Conservation (phyloP, 2,329 filamentous ascomycete species). For the Diplodia intermedia region DNA sequence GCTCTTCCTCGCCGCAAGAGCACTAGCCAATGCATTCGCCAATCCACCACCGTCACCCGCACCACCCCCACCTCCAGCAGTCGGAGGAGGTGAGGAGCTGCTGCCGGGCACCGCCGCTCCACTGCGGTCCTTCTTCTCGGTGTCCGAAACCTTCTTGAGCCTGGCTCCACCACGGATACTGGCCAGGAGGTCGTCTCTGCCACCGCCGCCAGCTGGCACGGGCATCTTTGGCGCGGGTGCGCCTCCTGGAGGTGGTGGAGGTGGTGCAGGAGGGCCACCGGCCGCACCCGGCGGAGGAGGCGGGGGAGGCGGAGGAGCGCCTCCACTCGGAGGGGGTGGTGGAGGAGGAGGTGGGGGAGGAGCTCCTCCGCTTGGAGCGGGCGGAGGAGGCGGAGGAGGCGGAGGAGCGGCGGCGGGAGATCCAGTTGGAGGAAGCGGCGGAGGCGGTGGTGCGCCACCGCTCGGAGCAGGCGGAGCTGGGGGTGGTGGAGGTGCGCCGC, state of each 20-base stretch:
- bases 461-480: slow-evolving; percentile 37
- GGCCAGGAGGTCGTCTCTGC: slow-evolving; percentile 68
- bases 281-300: slow-evolving; percentile 40
- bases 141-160: slow-evolving; percentile 77
- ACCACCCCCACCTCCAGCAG: slow-evolving; percentile 54
- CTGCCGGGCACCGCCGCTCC: slow-evolving; percentile 64
- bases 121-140: slow-evolving; percentile 75
- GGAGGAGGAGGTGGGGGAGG: slow-evolving; percentile 52
- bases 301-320: slow-evolving; percentile 56
- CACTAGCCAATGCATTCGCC: slow-evolving; percentile 72
- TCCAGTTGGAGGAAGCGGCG: slow-evolving; percentile 46
- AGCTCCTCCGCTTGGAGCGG: slow-evolving; percentile 33
- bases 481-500: slow-evolving; percentile 38
- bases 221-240: slow-evolving; percentile 43
- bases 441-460: slow-evolving; percentile 35
- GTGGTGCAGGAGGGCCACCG: slow-evolving; percentile 46
- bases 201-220: slow-evolving; percentile 51
- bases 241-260: slow-evolving; percentile 45
- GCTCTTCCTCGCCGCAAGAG: slow-evolving; percentile 83
- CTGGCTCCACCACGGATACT: slow-evolving; percentile 71
- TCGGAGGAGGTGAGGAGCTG: slow-evolving; percentile 51
- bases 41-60: slow-evolving; percentile 45
- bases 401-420: slow-evolving; percentile 44
- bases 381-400: slow-evolving; percentile 48
- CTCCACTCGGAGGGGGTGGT: slow-evolving; percentile 46